These are phyloP conservation scores for Mediolabrus comicus DNA, from an alignment of 108 stramenopile genomes.

Conservation along the genomic window DNA sequence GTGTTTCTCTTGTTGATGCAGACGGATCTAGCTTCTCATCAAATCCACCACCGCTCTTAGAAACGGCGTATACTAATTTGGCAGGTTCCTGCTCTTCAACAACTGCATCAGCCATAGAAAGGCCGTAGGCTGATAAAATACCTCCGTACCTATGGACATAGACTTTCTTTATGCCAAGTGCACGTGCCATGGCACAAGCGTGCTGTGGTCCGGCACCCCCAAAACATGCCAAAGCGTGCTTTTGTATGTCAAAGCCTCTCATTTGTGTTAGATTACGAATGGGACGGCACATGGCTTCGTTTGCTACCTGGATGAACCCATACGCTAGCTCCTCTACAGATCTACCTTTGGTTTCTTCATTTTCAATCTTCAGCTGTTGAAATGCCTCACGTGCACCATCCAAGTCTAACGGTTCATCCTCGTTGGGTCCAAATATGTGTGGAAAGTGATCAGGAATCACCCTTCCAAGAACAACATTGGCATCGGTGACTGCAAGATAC, in stretches of 20 bases:
- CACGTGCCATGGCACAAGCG: conserved; percentile 93
- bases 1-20: conserved; percentile 52
- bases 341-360: conserved; percentile 65
- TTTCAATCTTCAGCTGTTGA: conserved; percentile 58
- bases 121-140: conserved; percentile 94
- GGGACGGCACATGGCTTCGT: conserved; percentile 99
- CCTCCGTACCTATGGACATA: conserved; percentile 95
- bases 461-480: conserved; percentile 95
- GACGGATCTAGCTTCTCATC: conserved; percentile 38
- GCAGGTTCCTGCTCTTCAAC: conserved; percentile 93
- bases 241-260: conserved; percentile 81
- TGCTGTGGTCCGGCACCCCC: conserved; percentile 99
- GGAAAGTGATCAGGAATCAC: conserved; percentile 93
- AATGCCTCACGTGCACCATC: conserved; percentile 88
- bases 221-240: conserved; percentile 91
- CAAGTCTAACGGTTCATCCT: conserved; percentile 93
- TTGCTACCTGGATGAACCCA: conserved; percentile 98
- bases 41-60: conserved; percentile 25
- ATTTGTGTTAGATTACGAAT: conserved; percentile 99
- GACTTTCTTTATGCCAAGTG: conserved; percentile 91
- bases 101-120: conserved; percentile 93
- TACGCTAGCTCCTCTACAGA: conserved; percentile 89
- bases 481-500: conserved; percentile 96
- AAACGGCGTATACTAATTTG: conserved; percentile 58
- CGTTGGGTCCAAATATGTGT: conserved; percentile 94